Evolutionary conservation across 177 flowering plant species (phyloP), one percentile per base, ranked within the genome.

Genomic region (Vitis hybrid): DNA sequence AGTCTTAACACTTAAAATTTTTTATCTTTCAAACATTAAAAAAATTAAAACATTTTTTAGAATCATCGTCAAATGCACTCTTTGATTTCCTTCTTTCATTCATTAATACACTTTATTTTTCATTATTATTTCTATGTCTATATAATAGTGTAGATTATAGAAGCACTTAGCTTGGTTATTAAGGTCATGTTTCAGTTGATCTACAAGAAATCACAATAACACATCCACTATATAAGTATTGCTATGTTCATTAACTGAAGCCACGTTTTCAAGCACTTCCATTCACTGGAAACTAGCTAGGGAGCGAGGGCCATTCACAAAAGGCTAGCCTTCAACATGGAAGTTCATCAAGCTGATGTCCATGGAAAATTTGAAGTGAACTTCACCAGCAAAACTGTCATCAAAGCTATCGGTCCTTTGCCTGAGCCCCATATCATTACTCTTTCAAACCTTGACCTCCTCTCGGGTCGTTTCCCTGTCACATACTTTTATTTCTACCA

Each of bases 361-460:
- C 64, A 19, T 49, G 57, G 59, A 22, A 69, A 65, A 3, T 79
- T 75, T 29, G 72, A 74, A 55, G 83, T 79, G 16, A 71, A 61
- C 2, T 20, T 76, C 76, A 72, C 66, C 11, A 39, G 50, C 16
- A 69, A 69, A 62, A 69, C 58, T 52, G 39, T 78, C 11, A 77
- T 83, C n/a, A 83, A 77, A 73, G 82, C 86, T 19, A 15, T n/a
- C 4, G 64, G 39, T 45, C 75, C 73, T 39, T 19, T 26, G 26
- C 76, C 63, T 1, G 70, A 71, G 29, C 22, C 68, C 49, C 68
- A 70, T 29, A 45, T 53, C 12, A 72, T 86, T 13, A 2, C 77
- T 49, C 81, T 86, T 67, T 86, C 90, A 55, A 86, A 86, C 67
- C 82, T 84, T 22, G 90, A 86, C 72, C 83, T 86, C 9, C 83